phyloP scores from a whole-genome alignment of 2,329 filamentous ascomycete species.

The Pezicula neosporulosa region DNA sequence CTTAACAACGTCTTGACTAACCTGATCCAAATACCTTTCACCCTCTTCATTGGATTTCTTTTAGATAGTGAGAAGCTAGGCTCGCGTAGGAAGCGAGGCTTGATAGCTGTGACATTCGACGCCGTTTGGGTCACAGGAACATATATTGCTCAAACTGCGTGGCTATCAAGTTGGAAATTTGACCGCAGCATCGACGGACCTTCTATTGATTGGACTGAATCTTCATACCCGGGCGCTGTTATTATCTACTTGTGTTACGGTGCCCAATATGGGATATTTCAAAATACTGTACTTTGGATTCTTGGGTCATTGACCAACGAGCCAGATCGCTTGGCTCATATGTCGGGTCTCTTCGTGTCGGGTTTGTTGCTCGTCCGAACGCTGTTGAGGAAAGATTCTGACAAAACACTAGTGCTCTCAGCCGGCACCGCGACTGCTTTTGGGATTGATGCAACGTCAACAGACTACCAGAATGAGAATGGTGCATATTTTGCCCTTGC shows the following conservation, averaged over 20 bases:
- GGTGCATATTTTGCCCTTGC: neutral
- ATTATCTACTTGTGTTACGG: conserved; percentile 1
- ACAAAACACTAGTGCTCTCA: too few species aligned
- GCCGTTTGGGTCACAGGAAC: neutral
- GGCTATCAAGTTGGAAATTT: neutral
- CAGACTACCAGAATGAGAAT: too few species aligned
- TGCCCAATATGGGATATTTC: neutral
- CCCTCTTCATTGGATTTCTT: neutral
- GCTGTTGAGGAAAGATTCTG: too few species aligned
- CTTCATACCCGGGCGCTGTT: neutral
- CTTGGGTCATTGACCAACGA: neutral
- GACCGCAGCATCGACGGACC: neutral
- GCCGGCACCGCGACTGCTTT: too few species aligned
- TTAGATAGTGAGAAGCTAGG: neutral
- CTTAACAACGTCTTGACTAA: neutral
- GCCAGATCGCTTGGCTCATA: neutral
- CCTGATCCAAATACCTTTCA: conserved; percentile 1
- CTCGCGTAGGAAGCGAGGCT: neutral
- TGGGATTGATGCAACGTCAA: too few species aligned
- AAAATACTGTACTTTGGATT: neutral
- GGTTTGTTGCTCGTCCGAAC: neutral
- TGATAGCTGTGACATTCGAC: neutral
- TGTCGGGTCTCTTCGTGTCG: neutral
- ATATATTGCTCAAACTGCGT: neutral
- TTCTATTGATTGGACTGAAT: neutral